phyloP scores from a whole-genome alignment of 2,329 filamentous ascomycete species.

The Hypoxylon sp. region DNA sequence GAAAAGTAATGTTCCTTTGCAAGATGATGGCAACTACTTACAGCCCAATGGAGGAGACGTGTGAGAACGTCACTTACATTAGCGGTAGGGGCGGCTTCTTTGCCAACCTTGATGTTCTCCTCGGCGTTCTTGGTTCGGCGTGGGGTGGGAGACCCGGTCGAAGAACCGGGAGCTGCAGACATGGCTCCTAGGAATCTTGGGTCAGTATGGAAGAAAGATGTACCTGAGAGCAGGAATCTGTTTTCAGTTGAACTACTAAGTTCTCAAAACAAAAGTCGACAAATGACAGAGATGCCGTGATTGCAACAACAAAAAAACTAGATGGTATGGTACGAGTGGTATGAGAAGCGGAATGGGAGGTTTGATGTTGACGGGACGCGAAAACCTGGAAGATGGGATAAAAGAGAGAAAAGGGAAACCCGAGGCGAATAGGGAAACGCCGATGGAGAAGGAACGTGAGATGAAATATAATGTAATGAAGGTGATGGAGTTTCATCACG shows the following conservation, averaged over 20 bases:
- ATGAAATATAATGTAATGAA: slow-evolving; percentile 1
- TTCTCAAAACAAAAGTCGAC: slow-evolving; percentile 45
- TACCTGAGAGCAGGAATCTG: slow-evolving; percentile 11
- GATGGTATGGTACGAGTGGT: slow-evolving; percentile 43
- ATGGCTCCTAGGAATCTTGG: slow-evolving; percentile 48
- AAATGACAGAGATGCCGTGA: slow-evolving; percentile 49
- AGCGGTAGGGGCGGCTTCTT: slow-evolving; percentile 51
- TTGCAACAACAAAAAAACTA: slow-evolving; percentile 49
- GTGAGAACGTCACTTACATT: slow-evolving; percentile 51
- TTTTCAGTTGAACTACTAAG: slow-evolving; percentile 38
- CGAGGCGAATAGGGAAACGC: background rate
- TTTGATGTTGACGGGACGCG: slow-evolving; percentile 41
- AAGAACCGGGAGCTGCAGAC: slow-evolving; percentile 53
- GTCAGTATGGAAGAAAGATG: slow-evolving; percentile 23
- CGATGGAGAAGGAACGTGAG: background rate
- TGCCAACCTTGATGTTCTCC: slow-evolving; percentile 54
- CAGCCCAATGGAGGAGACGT: slow-evolving; percentile 46
- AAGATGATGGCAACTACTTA: slow-evolving; percentile 46
- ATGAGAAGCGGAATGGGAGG: slow-evolving; percentile 24
- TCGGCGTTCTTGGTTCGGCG: slow-evolving; percentile 54
- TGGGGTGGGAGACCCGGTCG: slow-evolving; percentile 57
- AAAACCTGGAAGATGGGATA: slow-evolving; percentile 10
- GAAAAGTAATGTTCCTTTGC: slow-evolving; percentile 7
- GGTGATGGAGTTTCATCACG: background rate
- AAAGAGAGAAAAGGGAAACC: background rate